Evolutionary conservation across 2,329 filamentous ascomycete genomes (phyloP).

Genomic region (Trichoderma asperellum): DNA sequence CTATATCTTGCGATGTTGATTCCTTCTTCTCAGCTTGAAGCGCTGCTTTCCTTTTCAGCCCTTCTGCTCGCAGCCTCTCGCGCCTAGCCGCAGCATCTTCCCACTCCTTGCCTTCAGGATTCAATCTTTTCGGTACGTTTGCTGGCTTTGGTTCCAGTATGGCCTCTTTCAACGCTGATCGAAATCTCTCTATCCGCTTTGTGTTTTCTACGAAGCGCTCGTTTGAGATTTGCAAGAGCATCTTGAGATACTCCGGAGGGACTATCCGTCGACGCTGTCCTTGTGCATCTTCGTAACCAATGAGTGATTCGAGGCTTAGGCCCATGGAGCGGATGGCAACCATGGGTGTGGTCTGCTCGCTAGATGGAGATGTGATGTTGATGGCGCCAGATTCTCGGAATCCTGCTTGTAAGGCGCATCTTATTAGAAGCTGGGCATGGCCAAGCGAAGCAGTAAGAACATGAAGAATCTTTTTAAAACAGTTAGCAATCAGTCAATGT

Average conservation of each 20-base stretch:
- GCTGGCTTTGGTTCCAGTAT: conserved; percentile 34
- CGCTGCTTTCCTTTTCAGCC: conserved; percentile 56
- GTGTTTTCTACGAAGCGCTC: conserved; percentile 72
- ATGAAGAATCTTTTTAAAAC: conserved; percentile 77
- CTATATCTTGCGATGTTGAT: conserved; percentile 26
- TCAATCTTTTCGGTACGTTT: conserved; percentile 32
- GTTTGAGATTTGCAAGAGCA: conserved; percentile 71
- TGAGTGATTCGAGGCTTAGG: conserved; percentile 77
- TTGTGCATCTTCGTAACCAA: conserved; percentile 59
- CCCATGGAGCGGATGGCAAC: conserved; percentile 86
- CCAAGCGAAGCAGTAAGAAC: conserved; percentile 75
- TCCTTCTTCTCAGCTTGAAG: conserved; percentile 36
- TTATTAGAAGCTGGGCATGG: conserved; percentile 75
- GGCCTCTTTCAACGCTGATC: conserved; percentile 51
- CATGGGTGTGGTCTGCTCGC: conserved; percentile 61
- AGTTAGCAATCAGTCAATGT: not conserved
- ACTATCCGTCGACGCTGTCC: conserved; percentile 57
- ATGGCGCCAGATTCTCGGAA: conserved; percentile 90
- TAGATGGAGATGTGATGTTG: conserved; percentile 54
- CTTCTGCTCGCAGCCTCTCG: conserved; percentile 62
- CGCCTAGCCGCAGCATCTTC: conserved; percentile 57
- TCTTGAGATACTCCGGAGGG: conserved; percentile 66
- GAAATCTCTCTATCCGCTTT: conserved; percentile 69
- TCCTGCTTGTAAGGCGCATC: conserved; percentile 76
- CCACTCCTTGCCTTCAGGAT: conserved; percentile 52